phyloP scores from a whole-genome alignment of 1,139 yeast genomes.

The Protomyces gravidus region DNA sequence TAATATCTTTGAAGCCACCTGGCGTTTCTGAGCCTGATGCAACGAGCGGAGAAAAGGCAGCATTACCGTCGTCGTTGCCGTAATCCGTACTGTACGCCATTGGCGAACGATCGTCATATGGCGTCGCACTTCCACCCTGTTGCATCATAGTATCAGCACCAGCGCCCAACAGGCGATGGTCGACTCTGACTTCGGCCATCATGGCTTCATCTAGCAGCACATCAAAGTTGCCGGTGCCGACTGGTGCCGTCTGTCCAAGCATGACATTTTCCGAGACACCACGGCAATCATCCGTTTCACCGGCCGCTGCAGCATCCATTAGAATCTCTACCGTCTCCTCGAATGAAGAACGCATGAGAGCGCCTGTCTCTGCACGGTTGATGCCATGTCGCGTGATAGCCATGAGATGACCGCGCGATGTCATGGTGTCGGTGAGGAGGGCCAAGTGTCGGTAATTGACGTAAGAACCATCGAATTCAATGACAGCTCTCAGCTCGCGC shows the following conservation, averaged over 20 bases:
- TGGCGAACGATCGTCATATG: slow-evolving; percentile 78
- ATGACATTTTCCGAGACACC: slow-evolving; percentile 98
- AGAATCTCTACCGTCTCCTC: slow-evolving; percentile 98
- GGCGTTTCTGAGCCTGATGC: slow-evolving; percentile 79
- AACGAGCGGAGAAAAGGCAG: slow-evolving; percentile 80
- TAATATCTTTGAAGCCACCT: slow-evolving; percentile 90
- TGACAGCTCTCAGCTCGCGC: slow-evolving; percentile 90
- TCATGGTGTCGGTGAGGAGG: slow-evolving; percentile 94
- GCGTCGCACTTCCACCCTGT: slow-evolving; percentile 88
- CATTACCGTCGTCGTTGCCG: slow-evolving; percentile 67
- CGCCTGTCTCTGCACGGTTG: slow-evolving; percentile 97
- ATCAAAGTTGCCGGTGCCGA: slow-evolving; percentile 98
- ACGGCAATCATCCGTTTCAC: slow-evolving; percentile 95
- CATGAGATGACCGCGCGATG: slow-evolving; percentile 96
- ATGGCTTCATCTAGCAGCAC: slow-evolving; percentile 90
- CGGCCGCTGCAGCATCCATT: slow-evolving; percentile 96
- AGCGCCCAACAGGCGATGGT: slow-evolving; percentile 42
- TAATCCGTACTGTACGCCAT: slow-evolving; percentile 67
- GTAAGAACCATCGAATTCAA: slow-evolving; percentile 98
- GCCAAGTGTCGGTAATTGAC: slow-evolving; percentile 99
- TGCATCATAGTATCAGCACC: slow-evolving; percentile 47
- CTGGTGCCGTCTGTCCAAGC: slow-evolving; percentile 97
- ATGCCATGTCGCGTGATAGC: slow-evolving; percentile 99
- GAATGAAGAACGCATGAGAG: slow-evolving; percentile 97
- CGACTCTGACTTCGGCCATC: slow-evolving; percentile 63